Evolutionary conservation across 371 early-diverging fungal genomes (phyloP).

Genomic region (Mortierella sp.): DNA sequence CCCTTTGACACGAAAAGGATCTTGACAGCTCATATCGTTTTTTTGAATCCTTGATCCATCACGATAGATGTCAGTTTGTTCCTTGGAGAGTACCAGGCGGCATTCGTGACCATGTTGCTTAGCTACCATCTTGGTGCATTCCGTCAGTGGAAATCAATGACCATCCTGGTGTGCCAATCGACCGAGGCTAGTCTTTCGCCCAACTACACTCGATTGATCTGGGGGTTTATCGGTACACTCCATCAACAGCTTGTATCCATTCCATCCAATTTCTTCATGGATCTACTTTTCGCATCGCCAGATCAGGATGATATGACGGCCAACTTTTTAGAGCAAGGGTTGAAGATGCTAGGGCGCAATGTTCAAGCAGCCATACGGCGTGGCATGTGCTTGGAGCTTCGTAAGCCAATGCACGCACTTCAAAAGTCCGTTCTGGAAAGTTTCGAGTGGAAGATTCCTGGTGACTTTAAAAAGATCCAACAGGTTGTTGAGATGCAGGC

Average conservation of each 20-base stretch:
- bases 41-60: neutral
- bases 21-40: too few species aligned
- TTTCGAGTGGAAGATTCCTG: constrained; percentile 52
- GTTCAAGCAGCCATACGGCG: constrained; percentile 30
- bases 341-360: constrained; percentile 31
- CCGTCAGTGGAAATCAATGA: constrained; percentile 53
- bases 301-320: constrained; percentile 53
- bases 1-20: too few species aligned
- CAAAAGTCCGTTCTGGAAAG: constrained; percentile 41
- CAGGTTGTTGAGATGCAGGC: constrained; percentile 20
- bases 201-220: constrained; percentile 28
- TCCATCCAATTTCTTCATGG: constrained; percentile 53
- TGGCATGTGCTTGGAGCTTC: constrained; percentile 36
- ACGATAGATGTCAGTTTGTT: constrained; percentile 25
- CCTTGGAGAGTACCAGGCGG: constrained; percentile 44
- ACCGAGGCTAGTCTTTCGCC: constrained; percentile 38
- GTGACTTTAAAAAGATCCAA: constrained; percentile 40
- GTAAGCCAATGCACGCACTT: constrained; percentile 39
- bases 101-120: constrained; percentile 51
- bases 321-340: constrained; percentile 44
- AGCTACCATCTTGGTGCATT: constrained; percentile 52
- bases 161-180: constrained; percentile 49
- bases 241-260: constrained; percentile 43
- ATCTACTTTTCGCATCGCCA: constrained; percentile 48
- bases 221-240: constrained; percentile 34